These are phyloP conservation scores for Pythium sp. DNA, from an alignment of 352 stramenopile species.

Conservation along the genomic window DNA sequence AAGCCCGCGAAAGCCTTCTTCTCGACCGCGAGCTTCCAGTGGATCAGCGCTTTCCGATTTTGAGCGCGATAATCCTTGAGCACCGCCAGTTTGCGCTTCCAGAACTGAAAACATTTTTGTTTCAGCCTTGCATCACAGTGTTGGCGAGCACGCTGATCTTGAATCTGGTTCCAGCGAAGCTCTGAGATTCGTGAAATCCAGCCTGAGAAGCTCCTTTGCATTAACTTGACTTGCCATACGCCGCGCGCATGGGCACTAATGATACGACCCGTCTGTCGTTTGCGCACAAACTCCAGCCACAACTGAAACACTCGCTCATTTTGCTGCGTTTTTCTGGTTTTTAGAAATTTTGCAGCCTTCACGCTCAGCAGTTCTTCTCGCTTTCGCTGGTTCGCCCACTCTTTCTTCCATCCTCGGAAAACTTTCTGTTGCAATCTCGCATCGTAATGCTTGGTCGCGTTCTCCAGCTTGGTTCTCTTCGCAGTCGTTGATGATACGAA, in stretches of 20 bases:
- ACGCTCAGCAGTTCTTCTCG: background rate
- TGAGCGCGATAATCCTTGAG: constrained; percentile 7
- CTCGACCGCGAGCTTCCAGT: constrained; percentile 25
- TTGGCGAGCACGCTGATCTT: constrained; percentile 10
- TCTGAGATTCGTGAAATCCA: constrained; percentile 4
- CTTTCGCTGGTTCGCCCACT: background rate
- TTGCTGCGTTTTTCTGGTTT: background rate
- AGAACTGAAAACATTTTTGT: constrained; percentile 10
- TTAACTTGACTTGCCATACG: constrained; percentile 10
- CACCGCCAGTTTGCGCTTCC: constrained; percentile 10
- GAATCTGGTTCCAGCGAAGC: constrained; percentile 10
- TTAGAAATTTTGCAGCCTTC: background rate
- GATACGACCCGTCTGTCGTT: constrained; percentile 8
- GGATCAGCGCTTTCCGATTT: constrained; percentile 14
- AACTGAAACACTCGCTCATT: background rate
- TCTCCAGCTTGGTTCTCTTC: background rate
- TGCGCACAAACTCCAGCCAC: constrained; percentile 15
- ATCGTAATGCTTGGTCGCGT: background rate
- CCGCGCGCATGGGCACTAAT: constrained; percentile 13
- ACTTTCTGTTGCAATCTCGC: background rate
- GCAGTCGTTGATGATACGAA: background rate
- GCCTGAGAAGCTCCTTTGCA: constrained; percentile 1
- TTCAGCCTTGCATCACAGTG: constrained; percentile 5
- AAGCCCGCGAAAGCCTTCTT: constrained; percentile 11
- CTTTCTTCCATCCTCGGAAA: constrained; percentile 3